Evolutionary conservation across 306 rosid genomes (phyloP).

Genomic region (Rosa persica): DNA sequence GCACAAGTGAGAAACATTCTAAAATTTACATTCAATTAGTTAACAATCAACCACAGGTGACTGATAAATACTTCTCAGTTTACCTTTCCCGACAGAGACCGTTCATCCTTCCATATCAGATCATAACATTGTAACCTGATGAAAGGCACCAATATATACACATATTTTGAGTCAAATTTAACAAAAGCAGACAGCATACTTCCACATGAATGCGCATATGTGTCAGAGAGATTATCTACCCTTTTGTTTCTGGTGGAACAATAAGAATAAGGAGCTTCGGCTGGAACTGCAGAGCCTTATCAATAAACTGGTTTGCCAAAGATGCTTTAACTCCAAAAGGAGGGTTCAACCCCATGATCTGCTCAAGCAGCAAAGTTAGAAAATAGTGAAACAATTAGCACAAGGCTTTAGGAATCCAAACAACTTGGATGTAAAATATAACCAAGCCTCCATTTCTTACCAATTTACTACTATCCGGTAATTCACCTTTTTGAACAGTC

Average conservation of each 20-base stretch:
- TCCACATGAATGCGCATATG: background rate
- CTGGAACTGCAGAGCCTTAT: constrained; percentile 77
- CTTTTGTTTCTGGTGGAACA: constrained; percentile 72
- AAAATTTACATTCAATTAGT: constrained; percentile 2
- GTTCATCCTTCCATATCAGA: constrained; percentile 81
- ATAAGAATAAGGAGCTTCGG: constrained; percentile 85
- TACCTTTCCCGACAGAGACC: constrained; percentile 75
- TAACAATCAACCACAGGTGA: constrained; percentile 5
- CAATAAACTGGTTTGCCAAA: constrained; percentile 72
- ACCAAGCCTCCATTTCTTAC: constrained; percentile 41
- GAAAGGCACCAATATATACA: constrained; percentile 21
- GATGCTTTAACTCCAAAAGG: constrained; percentile 80
- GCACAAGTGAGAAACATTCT: constrained; percentile 13
- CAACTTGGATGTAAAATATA: constrained; percentile 12
- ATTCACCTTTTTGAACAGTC: constrained; percentile 59
- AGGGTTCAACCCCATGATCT: constrained; percentile 97
- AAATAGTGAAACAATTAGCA: constrained; percentile 4
- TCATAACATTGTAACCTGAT: constrained; percentile 65
- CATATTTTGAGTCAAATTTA: background rate
- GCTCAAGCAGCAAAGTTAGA: constrained; percentile 27
- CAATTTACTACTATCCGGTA: constrained; percentile 70
- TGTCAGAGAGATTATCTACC: constrained; percentile 38
- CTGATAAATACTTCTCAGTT: constrained; percentile 4
- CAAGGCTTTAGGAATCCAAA: constrained; percentile 12
- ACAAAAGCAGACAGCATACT: background rate